Evolutionary conservation across 176 grass and related monocot species (phyloP).

Genomic region (maize (Zea mays)): DNA sequence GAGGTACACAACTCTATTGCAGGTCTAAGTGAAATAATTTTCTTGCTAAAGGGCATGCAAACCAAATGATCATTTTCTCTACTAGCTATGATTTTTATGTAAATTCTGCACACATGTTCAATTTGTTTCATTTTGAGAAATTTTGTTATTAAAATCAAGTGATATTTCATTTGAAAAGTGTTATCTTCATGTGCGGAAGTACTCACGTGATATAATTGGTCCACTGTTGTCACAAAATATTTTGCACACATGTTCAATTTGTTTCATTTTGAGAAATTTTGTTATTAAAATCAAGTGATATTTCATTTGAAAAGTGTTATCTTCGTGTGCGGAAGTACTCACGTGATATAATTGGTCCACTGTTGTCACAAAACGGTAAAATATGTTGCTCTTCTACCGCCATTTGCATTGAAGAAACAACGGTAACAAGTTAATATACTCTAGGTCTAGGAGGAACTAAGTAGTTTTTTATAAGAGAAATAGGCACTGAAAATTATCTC

Average conservation of each 20-base stretch:
- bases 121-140: not conserved
- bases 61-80: not conserved
- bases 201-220: not conserved
- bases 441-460: not conserved
- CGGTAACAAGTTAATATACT: not conserved
- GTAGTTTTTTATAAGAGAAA: not conserved
- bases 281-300: not conserved
- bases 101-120: constrained; percentile 1
- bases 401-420: not conserved
- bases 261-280: not conserved
- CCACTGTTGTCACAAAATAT: not conserved
- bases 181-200: not conserved
- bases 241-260: not conserved
- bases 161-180: constrained; percentile 1
- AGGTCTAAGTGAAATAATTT: not conserved
- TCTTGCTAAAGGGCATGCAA: not conserved
- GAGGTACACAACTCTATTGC: constrained; percentile 46
- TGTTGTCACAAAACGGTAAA: not conserved
- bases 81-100: not conserved
- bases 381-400: not conserved
- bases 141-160: not conserved
- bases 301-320: constrained; percentile 6
- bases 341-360: not conserved
- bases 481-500: not conserved
- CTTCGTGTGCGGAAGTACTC: not conserved